Evolutionary conservation across 345 rosid species (phyloP).

Genomic region (Salix dunnii): DNA sequence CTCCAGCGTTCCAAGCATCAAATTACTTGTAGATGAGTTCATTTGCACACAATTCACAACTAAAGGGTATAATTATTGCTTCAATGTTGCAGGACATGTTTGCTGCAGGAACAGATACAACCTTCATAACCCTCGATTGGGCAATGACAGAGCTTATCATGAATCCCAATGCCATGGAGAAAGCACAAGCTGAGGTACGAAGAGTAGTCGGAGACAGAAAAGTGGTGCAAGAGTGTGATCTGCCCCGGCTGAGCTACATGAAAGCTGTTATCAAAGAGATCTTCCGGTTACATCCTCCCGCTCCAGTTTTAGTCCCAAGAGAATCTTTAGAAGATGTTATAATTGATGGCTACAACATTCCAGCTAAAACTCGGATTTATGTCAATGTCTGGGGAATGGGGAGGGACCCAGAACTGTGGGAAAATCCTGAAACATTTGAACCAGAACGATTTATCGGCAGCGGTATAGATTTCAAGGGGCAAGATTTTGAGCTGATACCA

Average conservation of each 20-base stretch:
- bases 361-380: constrained; percentile 15
- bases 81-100: constrained; percentile 25
- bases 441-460: constrained; percentile 19
- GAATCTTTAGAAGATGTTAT: constrained; percentile 19
- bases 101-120: constrained; percentile 26
- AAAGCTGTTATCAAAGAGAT: constrained; percentile 20
- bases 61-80: neutral
- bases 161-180: constrained; percentile 19
- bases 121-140: constrained; percentile 25
- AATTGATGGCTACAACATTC: constrained; percentile 19
- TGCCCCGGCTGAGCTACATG: constrained; percentile 16
- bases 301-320: constrained; percentile 15
- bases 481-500: constrained; percentile 15
- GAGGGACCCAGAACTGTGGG: constrained; percentile 14
- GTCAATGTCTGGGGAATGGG: constrained; percentile 19
- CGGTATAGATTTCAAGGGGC: constrained; percentile 17
- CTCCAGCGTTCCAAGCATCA: neutral
- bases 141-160: constrained; percentile 24
- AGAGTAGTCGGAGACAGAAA: constrained; percentile 2
- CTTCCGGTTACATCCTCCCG: constrained; percentile 17
- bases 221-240: constrained; percentile 14
- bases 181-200: constrained; percentile 24
- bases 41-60: neutral
- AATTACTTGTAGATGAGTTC: neutral
- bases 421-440: constrained; percentile 12